phyloP scores from a whole-genome alignment of 495 filamentous ascomycete genomes.

The Talaromyces ruber region DNA sequence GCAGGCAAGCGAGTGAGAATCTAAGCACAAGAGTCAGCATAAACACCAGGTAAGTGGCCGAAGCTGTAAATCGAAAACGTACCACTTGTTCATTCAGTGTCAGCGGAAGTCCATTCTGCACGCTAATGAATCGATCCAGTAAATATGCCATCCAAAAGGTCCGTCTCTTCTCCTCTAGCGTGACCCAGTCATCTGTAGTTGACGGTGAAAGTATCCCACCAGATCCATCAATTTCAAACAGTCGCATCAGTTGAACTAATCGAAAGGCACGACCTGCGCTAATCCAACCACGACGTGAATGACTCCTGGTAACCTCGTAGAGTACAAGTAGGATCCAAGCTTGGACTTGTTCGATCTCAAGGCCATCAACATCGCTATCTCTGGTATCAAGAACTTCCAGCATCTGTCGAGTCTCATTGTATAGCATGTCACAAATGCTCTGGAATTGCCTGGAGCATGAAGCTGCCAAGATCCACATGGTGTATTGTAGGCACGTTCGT shows the following conservation, averaged over 20 bases:
- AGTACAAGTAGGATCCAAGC: slow-evolving; percentile 45
- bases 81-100: slow-evolving; percentile 44
- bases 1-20: slow-evolving; percentile 34
- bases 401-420: slow-evolving; percentile 38
- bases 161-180: slow-evolving; percentile 31
- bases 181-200: slow-evolving; percentile 5
- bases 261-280: slow-evolving; percentile 48
- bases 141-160: slow-evolving; percentile 41
- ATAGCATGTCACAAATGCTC: slow-evolving; percentile 32
- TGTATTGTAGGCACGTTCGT: slow-evolving; percentile 38
- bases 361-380: neutral
- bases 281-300: slow-evolving; percentile 39
- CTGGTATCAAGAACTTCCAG: slow-evolving; percentile 25
- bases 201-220: neutral
- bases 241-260: slow-evolving; percentile 38
- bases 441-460: slow-evolving; percentile 43
- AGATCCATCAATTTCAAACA: slow-evolving; percentile 40
- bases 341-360: slow-evolving; percentile 34
- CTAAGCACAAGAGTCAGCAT: slow-evolving; percentile 8
- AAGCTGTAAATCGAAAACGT: neutral
- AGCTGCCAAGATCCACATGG: slow-evolving; percentile 47
- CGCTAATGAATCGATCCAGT: slow-evolving; percentile 32
- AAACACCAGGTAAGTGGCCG: neutral
- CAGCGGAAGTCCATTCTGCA: slow-evolving; percentile 29
- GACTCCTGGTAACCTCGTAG: slow-evolving; percentile 43